Base-by-base conservation (phyloP, 208 protist genomes). In the Acanthamoeba comandoni region DNA sequence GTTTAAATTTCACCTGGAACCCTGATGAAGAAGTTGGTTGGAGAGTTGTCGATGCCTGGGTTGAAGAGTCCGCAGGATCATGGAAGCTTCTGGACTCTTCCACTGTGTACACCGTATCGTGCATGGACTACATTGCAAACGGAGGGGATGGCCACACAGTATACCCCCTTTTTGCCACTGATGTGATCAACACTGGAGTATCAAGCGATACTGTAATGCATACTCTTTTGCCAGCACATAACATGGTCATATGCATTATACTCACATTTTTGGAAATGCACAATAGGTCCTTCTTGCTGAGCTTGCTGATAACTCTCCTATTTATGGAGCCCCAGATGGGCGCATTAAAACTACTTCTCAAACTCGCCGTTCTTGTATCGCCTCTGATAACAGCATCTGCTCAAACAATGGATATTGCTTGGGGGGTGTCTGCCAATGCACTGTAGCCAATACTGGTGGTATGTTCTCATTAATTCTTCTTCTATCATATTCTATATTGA, bases 391-490 rank as follows among this genome's bases (percentile, higher is more conserved):
- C 4, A 43, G 49, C 1, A 80, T 80, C 12, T 80, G 71, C 71
- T 80, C 71, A n/a, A 17, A 80, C 49, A 80, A 80, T 52, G 71
- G 71, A 1, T 80, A 80, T 31, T 80, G 71, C 71, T 17, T 48
- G n/a, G 15, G 4, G 26, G 71, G 71, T 1, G 71, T 80, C 43
- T 80, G 71, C 15, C 71, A 80, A 7, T 80, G 71, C 71, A 80
- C 71, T 22, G 71, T 35, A 0, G 24, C 3, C 71, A 35, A 58
- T 2, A 26, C 71, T 19, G 71, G 49, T 4, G 71, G 71, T 80
- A 80, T 26, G 17, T 29, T 0, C n/a, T n/a, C n/a, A n/a, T n/a
- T n/a, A n/a, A n/a, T n/a, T n/a, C n/a, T n/a, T n/a, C n/a, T n/a
- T n/a, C n/a, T n/a, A n/a, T n/a, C n/a, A n/a, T n/a, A n/a, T n/a